Conservation (phyloP, 2,329 filamentous ascomycete species). For the Alternaria arborescens region DNA sequence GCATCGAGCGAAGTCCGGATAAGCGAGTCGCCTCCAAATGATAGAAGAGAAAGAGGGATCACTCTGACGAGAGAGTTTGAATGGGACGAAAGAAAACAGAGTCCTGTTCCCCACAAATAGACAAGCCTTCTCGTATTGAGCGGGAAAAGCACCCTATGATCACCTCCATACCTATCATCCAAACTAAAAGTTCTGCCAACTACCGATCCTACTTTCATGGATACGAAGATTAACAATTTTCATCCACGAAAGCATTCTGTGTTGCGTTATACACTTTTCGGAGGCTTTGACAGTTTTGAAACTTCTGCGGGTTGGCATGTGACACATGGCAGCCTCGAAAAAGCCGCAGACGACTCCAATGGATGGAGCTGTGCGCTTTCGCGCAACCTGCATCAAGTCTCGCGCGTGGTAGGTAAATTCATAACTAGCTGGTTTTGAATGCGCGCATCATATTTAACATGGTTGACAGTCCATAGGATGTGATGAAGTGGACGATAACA, state of each 20-base stretch:
- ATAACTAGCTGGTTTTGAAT: background rate
- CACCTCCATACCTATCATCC: background rate
- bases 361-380: background rate
- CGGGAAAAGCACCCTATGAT: background rate
- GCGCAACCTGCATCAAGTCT: background rate
- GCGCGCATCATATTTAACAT: no score
- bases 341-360: background rate
- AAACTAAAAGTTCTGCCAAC: background rate
- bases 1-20: background rate
- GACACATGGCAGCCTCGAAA: background rate
- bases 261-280: background rate
- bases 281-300: background rate
- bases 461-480: background rate
- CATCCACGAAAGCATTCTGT: background rate
- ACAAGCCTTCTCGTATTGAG: background rate
- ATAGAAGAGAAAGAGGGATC: conserved; percentile 19
- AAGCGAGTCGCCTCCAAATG: conserved; percentile 1
- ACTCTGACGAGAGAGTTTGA: conserved; percentile 32
- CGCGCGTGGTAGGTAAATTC: background rate
- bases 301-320: background rate
- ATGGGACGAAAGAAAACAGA: conserved; percentile 25
- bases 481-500: background rate
- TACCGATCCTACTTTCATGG: no score
- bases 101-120: background rate
- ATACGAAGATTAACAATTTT: no score